Conservation (phyloP, 192 early-diverging fungal species). For the Coemansia sp. region DNA sequence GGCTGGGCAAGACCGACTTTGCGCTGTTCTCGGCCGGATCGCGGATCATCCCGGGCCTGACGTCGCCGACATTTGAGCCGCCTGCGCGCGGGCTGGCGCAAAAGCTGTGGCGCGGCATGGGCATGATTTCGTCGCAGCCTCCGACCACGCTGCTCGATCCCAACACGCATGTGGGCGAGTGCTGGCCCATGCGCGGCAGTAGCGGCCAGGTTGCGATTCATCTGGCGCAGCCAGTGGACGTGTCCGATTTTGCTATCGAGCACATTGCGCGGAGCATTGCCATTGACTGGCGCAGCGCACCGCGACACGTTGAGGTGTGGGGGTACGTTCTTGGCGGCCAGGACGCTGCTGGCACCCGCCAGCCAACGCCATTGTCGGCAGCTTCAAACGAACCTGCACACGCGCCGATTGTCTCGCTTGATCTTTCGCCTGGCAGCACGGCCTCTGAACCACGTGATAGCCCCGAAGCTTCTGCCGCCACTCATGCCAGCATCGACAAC, state of each 20-base stretch:
- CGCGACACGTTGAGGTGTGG: slow-evolving; percentile 66
- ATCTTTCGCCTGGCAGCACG: background rate
- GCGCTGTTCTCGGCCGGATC: slow-evolving; percentile 63
- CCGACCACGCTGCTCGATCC: slow-evolving; percentile 45
- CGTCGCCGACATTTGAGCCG: slow-evolving; percentile 57
- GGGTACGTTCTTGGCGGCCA: slow-evolving; percentile 33
- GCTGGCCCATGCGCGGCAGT: slow-evolving; percentile 68
- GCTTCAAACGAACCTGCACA: background rate
- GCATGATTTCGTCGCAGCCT: slow-evolving; percentile 37
- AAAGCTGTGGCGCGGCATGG: slow-evolving; percentile 17
- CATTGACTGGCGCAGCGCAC: slow-evolving; percentile 58
- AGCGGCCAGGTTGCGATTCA: slow-evolving; percentile 60
- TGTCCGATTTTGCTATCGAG: slow-evolving; percentile 64
- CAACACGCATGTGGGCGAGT: slow-evolving; percentile 60
- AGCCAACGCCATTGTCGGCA: background rate
- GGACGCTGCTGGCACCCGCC: background rate
- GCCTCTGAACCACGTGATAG: background rate
- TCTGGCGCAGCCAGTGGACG: slow-evolving; percentile 54
- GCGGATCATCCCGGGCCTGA: slow-evolving; percentile 58
- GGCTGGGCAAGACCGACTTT: slow-evolving; percentile 63
- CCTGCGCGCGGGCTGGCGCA: slow-evolving; percentile 20
- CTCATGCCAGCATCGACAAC: background rate
- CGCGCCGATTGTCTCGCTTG: background rate
- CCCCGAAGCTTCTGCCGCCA: background rate
- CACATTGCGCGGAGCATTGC: slow-evolving; percentile 59